Conservation (phyloP, 176 grass and related monocot species). For the Bolboschoenus planiculmis region DNA sequence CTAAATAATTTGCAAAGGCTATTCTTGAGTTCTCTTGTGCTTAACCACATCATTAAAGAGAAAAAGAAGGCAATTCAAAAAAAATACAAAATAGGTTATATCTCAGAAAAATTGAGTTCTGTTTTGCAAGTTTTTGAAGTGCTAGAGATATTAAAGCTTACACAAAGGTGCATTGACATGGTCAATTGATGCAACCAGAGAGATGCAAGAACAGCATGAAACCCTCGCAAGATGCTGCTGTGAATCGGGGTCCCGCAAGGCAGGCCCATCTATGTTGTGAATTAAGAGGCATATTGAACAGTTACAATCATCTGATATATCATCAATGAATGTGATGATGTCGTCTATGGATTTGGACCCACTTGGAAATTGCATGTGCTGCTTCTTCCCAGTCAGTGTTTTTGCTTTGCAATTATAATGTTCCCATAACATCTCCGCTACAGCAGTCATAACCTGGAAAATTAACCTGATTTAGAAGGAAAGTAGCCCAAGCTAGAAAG, state of each 20-base stretch:
- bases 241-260: constrained; percentile 67
- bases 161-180: constrained; percentile 87
- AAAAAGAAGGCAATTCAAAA: background rate
- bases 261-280: constrained; percentile 91
- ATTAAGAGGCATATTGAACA: constrained; percentile 55
- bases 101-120: background rate
- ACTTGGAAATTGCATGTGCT: constrained; percentile 37
- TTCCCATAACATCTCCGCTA: constrained; percentile 77
- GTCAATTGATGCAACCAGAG: constrained; percentile 68
- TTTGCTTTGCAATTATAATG: constrained; percentile 49
- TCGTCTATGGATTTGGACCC: constrained; percentile 68
- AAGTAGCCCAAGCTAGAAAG: background rate
- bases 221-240: constrained; percentile 75
- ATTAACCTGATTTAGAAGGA: background rate
- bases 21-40: background rate
- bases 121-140: background rate
- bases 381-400: constrained; percentile 36
- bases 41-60: background rate
- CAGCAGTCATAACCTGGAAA: constrained; percentile 61
- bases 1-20: background rate
- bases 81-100: background rate
- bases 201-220: constrained; percentile 61
- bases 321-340: constrained; percentile 59
- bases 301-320: constrained; percentile 34
- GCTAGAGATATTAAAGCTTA: constrained; percentile 40